phyloP scores from a whole-genome alignment of 257 asterid species.

The Echites panduratus region DNA sequence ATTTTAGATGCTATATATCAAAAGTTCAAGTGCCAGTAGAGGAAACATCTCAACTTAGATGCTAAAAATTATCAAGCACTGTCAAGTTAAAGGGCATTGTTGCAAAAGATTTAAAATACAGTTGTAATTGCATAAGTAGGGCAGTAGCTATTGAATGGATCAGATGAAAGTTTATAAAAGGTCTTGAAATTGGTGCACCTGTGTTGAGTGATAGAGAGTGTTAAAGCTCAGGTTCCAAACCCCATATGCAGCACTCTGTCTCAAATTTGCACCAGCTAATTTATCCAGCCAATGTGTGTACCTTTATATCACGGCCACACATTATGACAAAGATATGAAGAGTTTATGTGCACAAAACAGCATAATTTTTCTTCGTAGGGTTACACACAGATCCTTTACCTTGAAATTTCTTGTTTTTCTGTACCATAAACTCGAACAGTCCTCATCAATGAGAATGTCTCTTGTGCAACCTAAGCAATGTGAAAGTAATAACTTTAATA shows the following conservation, averaged over 20 bases:
- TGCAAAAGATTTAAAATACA: neutral
- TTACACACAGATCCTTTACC: slow-evolving; percentile 31
- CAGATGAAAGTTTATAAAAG: neutral
- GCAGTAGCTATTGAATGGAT: neutral
- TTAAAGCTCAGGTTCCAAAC: slow-evolving; percentile 88
- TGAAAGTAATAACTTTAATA: slow-evolving; percentile 15
- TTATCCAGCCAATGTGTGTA: slow-evolving; percentile 68
- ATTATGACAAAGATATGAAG: slow-evolving; percentile 10
- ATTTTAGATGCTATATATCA: neutral
- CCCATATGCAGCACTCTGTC: slow-evolving; percentile 98
- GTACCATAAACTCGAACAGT: slow-evolving; percentile 94
- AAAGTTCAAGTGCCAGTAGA: neutral
- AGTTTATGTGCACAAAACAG: neutral
- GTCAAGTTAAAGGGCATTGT: neutral
- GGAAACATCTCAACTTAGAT: neutral
- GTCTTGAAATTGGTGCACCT: slow-evolving; percentile 45
- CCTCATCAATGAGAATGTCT: slow-evolving; percentile 87
- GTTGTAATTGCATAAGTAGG: neutral
- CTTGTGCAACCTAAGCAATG: slow-evolving; percentile 76
- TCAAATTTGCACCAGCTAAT: slow-evolving; percentile 72
- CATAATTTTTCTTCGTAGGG: neutral
- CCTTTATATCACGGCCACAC: slow-evolving; percentile 32
- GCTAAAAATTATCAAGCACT: neutral
- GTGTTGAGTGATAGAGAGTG: slow-evolving; percentile 81
- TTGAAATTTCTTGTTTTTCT: slow-evolving; percentile 68